A percentile compares a stretch with the other conserved stretches of the same genome.
Conservation (phyloP, 1,284 basidiomycete species). For the Baeospora myosura region DNA sequence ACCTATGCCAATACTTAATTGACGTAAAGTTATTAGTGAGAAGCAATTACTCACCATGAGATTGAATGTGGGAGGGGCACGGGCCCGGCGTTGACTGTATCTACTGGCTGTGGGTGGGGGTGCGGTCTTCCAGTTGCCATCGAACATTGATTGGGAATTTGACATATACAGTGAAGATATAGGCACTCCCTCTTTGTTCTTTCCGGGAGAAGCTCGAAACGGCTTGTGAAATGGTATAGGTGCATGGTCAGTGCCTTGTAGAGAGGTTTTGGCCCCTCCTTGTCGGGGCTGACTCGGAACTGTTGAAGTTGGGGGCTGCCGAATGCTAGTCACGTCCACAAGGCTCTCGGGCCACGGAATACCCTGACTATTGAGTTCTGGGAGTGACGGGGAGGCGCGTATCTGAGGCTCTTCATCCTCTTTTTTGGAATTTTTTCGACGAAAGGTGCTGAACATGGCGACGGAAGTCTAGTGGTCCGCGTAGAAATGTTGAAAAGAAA, state of each 20-base stretch:
- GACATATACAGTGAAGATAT: slow-evolving; percentile 68
- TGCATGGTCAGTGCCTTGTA: slow-evolving; percentile 38
- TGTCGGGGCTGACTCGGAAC: slow-evolving; percentile 29
- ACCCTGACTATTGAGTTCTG: slow-evolving; percentile 61
- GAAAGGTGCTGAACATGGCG: slow-evolving; percentile 69
- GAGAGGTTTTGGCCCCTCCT: slow-evolving; percentile 62
- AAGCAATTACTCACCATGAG: slow-evolving; percentile 53
- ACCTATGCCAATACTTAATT: slow-evolving; percentile 37
- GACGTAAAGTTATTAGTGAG: slow-evolving; percentile 10
- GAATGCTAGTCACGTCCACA: slow-evolving; percentile 59
- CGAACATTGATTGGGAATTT: slow-evolving; percentile 52
- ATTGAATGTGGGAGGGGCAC: slow-evolving; percentile 72
- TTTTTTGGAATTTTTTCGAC: slow-evolving; percentile 59
- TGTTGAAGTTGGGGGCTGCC: slow-evolving; percentile 33
- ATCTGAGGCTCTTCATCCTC: slow-evolving; percentile 39
- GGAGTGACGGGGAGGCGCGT: slow-evolving; percentile 65
- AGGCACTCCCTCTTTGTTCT: slow-evolving; percentile 32
- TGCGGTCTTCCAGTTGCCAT: slow-evolving; percentile 34
- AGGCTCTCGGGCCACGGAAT: slow-evolving; percentile 77
- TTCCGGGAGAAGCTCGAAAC: slow-evolving; percentile 48
- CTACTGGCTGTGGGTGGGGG: slow-evolving; percentile 33
- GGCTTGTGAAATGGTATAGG: slow-evolving; percentile 75
- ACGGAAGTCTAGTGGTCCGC: slow-evolving; percentile 9
- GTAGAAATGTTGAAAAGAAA: slow-evolving; percentile 14
- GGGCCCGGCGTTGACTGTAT: slow-evolving; percentile 50